phyloP scores from a whole-genome alignment of 257 asterid species.

The Cruciata laevipes region DNA sequence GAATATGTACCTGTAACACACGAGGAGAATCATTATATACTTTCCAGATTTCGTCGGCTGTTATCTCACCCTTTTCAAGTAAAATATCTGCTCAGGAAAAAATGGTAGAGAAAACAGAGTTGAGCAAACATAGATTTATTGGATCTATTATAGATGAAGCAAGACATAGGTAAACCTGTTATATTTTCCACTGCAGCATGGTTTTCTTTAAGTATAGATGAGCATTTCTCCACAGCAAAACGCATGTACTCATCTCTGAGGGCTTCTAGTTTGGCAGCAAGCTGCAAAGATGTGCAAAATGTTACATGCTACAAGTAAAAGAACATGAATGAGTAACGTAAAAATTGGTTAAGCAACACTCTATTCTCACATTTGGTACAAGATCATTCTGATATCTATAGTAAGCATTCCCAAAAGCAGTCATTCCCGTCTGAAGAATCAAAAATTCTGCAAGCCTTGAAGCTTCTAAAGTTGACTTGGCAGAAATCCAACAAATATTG shows the following conservation, averaged over 20 bases:
- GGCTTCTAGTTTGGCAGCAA: constrained; percentile 86
- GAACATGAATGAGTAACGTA: background rate
- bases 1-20: constrained; percentile 56
- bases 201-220: constrained; percentile 52
- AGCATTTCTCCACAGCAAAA: constrained; percentile 77
- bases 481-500: constrained; percentile 87
- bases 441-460: constrained; percentile 75
- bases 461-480: constrained; percentile 83
- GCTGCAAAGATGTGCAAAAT: constrained; percentile 40
- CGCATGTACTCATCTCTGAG: constrained; percentile 91
- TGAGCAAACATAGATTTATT: constrained; percentile 10
- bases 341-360: constrained; percentile 8
- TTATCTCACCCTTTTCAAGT: constrained; percentile 81
- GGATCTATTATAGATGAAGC: constrained; percentile 7
- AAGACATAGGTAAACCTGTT: constrained; percentile 45
- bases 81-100: constrained; percentile 58
- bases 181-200: constrained; percentile 80
- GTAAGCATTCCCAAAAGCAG: constrained; percentile 88
- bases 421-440: constrained; percentile 91
- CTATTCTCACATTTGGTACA: constrained; percentile 75
- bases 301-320: background rate
- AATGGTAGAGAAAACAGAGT: constrained; percentile 20
- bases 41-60: constrained; percentile 78
- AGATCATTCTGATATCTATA: constrained; percentile 76
- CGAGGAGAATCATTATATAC: constrained; percentile 58